phyloP scores from a whole-genome alignment of 2,329 filamentous ascomycete species.

The Neurospora sp. region DNA sequence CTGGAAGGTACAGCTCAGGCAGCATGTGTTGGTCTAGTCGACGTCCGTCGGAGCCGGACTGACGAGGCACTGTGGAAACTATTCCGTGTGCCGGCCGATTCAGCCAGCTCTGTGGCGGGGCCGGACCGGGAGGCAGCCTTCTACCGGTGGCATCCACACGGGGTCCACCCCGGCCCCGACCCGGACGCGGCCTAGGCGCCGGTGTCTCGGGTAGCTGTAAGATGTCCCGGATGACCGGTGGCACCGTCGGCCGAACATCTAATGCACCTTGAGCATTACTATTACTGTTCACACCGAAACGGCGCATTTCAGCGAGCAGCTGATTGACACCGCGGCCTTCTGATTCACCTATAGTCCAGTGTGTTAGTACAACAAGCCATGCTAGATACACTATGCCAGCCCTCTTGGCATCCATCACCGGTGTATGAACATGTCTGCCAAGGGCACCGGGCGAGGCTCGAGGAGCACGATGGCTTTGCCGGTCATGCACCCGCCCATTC shows the following conservation, averaged over 20 bases:
- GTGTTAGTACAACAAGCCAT: background rate
- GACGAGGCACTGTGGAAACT: background rate
- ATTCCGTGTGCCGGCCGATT: constrained; percentile 19
- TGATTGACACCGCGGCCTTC: constrained; percentile 45
- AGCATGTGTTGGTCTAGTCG: constrained; percentile 20
- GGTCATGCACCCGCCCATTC: background rate
- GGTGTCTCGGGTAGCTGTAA: constrained; percentile 50
- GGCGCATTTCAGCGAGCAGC: constrained; percentile 46
- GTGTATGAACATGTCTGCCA: background rate
- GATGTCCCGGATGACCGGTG: constrained; percentile 47
- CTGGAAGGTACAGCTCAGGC: constrained; percentile 36
- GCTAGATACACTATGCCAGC: background rate
- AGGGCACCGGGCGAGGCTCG: background rate
- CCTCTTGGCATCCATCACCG: background rate
- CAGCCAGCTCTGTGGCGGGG: constrained; percentile 49
- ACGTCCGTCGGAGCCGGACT: background rate
- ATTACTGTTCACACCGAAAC: constrained; percentile 25
- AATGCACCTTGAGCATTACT: constrained; percentile 7
- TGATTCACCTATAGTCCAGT: background rate
- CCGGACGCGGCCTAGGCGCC: constrained; percentile 37
- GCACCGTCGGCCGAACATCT: constrained; percentile 38
- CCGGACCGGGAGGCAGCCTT: constrained; percentile 46
- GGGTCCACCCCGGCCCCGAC: constrained; percentile 12
- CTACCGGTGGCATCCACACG: constrained; percentile 38
- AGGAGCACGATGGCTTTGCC: background rate